phyloP scores from a whole-genome alignment of 805 yeast genomes.

The Candida quercuum region DNA sequence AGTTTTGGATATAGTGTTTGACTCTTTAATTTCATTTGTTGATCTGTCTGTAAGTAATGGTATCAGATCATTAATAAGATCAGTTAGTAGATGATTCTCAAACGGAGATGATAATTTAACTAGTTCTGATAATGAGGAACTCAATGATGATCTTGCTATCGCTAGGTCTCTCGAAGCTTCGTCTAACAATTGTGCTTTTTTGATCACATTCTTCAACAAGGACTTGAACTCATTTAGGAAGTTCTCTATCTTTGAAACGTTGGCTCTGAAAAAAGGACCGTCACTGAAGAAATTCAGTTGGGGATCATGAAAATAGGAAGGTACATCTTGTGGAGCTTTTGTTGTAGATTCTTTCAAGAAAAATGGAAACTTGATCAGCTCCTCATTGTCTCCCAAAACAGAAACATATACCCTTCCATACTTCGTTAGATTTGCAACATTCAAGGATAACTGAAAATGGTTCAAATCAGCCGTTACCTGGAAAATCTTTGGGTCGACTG shows the following conservation, averaged over 20 bases:
- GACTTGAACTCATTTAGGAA: conserved; percentile 4
- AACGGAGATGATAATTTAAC: conserved; percentile 4
- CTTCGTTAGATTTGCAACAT: not conserved
- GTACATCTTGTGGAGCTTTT: not conserved
- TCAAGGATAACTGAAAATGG: conserved; percentile 1
- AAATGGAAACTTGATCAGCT: conserved; percentile 1
- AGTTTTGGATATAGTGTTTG: conserved; percentile 11
- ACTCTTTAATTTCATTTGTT: conserved; percentile 15
- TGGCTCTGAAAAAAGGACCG: conserved; percentile 8
- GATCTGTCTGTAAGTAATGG: conserved; percentile 15
- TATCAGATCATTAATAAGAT: conserved; percentile 12
- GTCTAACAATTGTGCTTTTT: conserved; percentile 16
- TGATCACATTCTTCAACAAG: conserved; percentile 11
- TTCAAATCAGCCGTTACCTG: not conserved
- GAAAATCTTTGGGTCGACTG: not conserved
- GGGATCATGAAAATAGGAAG: conserved; percentile 4
- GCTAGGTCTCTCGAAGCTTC: conserved; percentile 17
- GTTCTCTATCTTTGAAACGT: conserved; percentile 8
- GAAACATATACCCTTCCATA: not conserved
- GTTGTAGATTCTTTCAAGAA: not conserved
- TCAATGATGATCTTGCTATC: conserved; percentile 13
- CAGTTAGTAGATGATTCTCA: conserved; percentile 9
- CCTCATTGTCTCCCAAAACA: conserved; percentile 2
- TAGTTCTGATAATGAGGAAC: conserved; percentile 13
- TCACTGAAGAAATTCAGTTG: conserved; percentile 7